Evolutionary conservation across 1,284 basidiomycete genomes (phyloP).

Genomic region (Trichosporon inkin): DNA sequence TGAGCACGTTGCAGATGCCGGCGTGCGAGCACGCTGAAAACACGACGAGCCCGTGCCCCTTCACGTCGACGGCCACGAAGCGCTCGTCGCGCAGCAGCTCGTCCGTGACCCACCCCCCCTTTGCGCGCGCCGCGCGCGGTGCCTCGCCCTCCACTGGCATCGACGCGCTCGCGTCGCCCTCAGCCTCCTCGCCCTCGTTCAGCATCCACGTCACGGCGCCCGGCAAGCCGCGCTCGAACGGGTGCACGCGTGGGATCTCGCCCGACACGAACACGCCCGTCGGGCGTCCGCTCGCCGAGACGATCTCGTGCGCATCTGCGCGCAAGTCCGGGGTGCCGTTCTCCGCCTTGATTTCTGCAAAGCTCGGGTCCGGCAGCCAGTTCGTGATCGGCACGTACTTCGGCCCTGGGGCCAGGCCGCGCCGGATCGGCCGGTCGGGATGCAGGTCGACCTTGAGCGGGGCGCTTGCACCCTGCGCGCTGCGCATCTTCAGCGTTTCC

Average conservation of each 20-base stretch:
- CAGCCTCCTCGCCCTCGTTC: constrained; percentile 32
- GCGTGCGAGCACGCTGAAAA: constrained; percentile 83
- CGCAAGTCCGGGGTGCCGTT: constrained; percentile 61
- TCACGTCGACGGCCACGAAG: constrained; percentile 68
- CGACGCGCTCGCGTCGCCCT: neutral
- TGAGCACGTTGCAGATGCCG: constrained; percentile 74
- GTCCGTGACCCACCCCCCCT: constrained; percentile 58
- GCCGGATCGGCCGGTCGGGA: constrained; percentile 65
- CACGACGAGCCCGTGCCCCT: constrained; percentile 70
- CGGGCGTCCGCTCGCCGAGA: constrained; percentile 66
- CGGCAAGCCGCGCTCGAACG: constrained; percentile 64
- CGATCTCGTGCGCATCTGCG: constrained; percentile 60
- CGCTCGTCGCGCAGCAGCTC: constrained; percentile 75
- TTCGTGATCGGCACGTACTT: constrained; percentile 59
- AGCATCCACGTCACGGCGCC: constrained; percentile 65
- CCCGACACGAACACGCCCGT: constrained; percentile 67
- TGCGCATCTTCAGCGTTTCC: constrained; percentile 59
- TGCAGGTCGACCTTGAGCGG: constrained; percentile 65
- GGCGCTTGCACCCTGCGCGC: constrained; percentile 8
- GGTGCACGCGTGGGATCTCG: constrained; percentile 66
- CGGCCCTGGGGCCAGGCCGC: constrained; percentile 65
- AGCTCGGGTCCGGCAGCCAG: constrained; percentile 65
- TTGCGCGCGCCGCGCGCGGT: neutral
- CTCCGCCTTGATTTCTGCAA: constrained; percentile 59
- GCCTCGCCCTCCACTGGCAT: neutral